phyloP scores from a whole-genome alignment of 345 rosid genomes.

The Clausena lansium region DNA sequence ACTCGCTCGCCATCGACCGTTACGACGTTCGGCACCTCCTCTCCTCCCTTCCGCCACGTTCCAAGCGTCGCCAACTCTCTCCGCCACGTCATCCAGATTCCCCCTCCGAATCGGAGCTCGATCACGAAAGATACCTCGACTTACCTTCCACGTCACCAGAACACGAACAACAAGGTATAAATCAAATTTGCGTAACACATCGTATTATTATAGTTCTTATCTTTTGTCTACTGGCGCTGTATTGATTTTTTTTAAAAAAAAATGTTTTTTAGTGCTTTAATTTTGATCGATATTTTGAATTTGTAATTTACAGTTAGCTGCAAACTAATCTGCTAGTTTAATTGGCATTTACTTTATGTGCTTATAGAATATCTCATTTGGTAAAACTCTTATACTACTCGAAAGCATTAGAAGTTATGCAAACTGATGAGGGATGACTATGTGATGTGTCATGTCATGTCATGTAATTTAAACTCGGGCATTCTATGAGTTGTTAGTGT shows the following conservation, averaged over 20 bases:
- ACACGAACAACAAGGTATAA: conserved; percentile 46
- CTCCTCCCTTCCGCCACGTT: conserved; percentile 73
- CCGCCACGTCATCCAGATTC: conserved; percentile 25
- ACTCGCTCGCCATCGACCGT: conserved; percentile 85
- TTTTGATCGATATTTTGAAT: not conserved
- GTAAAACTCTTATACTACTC: not conserved
- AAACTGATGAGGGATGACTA: not conserved
- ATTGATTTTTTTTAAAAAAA: not conserved
- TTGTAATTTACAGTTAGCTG: not conserved
- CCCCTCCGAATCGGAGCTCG: conserved; percentile 58
- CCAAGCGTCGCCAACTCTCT: conserved; percentile 39
- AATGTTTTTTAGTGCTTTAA: not conserved
- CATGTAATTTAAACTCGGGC: not conserved
- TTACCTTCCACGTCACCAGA: conserved; percentile 41
- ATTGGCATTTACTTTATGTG: not conserved
- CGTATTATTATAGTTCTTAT: not conserved
- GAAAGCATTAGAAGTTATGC: not conserved
- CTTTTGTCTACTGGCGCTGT: not conserved
- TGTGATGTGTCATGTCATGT: conserved; percentile 4
- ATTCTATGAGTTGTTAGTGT: conserved; percentile 12
- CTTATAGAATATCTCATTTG: too few species aligned
- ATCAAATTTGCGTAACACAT: not conserved
- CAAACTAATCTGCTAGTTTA: not conserved
- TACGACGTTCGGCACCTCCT: conserved; percentile 98
- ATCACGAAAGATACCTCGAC: conserved; percentile 78